Conservation (phyloP, 2,329 filamentous ascomycete species). For the Aureobasidium leucospermi region DNA sequence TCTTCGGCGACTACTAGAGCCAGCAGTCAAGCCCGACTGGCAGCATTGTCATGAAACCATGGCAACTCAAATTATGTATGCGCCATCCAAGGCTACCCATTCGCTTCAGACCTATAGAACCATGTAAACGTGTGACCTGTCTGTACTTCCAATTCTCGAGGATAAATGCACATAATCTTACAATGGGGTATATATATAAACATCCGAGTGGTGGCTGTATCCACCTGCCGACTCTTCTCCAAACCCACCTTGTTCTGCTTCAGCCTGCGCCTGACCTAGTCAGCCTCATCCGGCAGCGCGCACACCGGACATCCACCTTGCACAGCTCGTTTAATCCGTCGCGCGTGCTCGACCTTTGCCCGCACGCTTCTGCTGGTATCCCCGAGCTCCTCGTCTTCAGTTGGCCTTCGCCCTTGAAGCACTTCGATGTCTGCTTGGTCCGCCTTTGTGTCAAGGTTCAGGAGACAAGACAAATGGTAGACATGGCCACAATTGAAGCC, state of each 20-base stretch:
- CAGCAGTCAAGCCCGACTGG: no score
- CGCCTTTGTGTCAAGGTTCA: slow-evolving; percentile 40
- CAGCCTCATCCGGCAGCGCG: slow-evolving; percentile 14
- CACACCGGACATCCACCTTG: slow-evolving; percentile 23
- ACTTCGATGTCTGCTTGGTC: slow-evolving; percentile 32
- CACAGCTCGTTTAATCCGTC: slow-evolving; percentile 65
- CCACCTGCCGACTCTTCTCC: neutral
- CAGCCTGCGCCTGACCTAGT: neutral
- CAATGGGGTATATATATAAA: neutral
- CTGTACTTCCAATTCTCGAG: neutral
- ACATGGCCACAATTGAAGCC: slow-evolving; percentile 79
- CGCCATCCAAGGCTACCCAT: neutral
- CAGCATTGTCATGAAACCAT: no score
- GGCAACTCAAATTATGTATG: no score
- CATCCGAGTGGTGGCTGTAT: neutral
- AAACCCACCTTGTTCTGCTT: neutral
- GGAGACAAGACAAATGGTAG: slow-evolving; percentile 67
- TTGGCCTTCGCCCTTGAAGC: slow-evolving; percentile 39
- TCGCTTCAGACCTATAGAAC: neutral
- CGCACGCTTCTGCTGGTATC: slow-evolving; percentile 58
- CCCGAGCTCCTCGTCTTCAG: slow-evolving; percentile 26
- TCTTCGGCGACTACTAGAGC: no score
- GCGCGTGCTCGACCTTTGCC: slow-evolving; percentile 79
- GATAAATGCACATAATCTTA: neutral
- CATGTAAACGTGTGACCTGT: neutral